These are phyloP conservation scores for Gypsophila paniculata DNA, from an alignment of 179 eudicot genomes.

Conservation along the genomic window DNA sequence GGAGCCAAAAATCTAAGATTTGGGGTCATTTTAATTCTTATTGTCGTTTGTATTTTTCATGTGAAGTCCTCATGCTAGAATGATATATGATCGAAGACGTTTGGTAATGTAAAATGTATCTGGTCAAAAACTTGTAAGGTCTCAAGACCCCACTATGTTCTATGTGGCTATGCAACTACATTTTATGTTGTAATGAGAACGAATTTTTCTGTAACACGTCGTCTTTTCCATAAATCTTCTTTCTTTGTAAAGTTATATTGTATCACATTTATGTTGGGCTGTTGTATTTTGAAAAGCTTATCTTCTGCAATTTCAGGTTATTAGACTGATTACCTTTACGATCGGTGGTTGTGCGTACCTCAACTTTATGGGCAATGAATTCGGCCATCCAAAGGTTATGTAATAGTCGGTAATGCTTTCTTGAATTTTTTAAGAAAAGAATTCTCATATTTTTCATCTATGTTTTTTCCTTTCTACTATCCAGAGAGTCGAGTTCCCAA, in stretches of 20 bases:
- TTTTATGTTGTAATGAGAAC: neutral
- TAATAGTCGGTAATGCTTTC: neutral
- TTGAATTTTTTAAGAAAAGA: neutral
- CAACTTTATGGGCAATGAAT: constrained; percentile 98
- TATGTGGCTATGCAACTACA: too few relatives aligned
- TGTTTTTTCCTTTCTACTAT: constrained; percentile 23
- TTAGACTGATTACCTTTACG: constrained; percentile 84
- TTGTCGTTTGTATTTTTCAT: too few relatives aligned
- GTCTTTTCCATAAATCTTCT: neutral
- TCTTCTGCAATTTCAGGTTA: constrained; percentile 46
- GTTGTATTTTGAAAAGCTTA: constrained; percentile 3
- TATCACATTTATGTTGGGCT: constrained; percentile 1
- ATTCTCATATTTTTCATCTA: constrained; percentile 7
- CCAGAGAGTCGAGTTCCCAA: constrained; percentile 92
- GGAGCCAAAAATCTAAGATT: too few relatives aligned
- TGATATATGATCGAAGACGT: too few relatives aligned
- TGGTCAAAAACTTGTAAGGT: too few relatives aligned
- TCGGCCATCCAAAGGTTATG: constrained; percentile 89
- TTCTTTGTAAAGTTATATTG: neutral
- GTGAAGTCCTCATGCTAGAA: too few relatives aligned
- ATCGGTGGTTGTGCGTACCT: constrained; percentile 84
- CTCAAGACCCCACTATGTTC: too few relatives aligned
- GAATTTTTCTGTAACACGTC: neutral
- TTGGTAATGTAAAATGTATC: too few relatives aligned
- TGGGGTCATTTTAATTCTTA: too few relatives aligned